Base-by-base conservation (phyloP, 108 stramenopile species). In the Conticribra guillardii region DNA sequence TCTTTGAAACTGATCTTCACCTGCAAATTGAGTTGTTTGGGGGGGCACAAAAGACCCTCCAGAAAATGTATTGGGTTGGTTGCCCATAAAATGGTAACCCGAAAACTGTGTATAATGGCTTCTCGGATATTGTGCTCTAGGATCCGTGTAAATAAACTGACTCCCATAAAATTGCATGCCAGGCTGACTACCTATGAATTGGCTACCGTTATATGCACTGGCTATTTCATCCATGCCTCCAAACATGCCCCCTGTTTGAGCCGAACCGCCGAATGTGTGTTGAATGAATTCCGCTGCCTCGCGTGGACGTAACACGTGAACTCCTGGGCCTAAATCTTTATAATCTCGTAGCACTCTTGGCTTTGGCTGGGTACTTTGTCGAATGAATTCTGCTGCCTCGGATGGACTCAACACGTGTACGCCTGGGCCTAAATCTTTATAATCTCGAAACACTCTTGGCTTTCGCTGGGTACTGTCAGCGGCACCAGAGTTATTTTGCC, bases 371-470 rank as follows among this genome's bases (percentile, higher is more conserved):
- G 76, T 79, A 46, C 88, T 83, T 32, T 76, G 73, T 26, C 79
- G 73, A 69, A 91, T 91, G 49, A 94, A 85, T 54, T 73, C 63
- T 65, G 88, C 64, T 8, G 93, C 93, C 54, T 94, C 93, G 74
- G 87, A 85, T 11, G 73, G 89, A 67, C 85, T 87, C 93, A 94
- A 90, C 49, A 86, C 82, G 31, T 80, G 81, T 0, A 54, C 73
- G 15, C 37, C 37, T 9, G 37, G 37, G 8, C 79, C 83, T 14
- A 81, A 63, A 26, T 81, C 81, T 23, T 79, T 67, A 15, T 76
- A 79, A 4, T 81, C 83, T 45, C 72, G 80, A 37, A 69, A 69
- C 15, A 76, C 74, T 3, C 85, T 85, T 48, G 80, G 80, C 9
- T 84, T 85, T 14, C 68, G 51, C 26, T 67, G 67, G 11, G 79